A percentile compares a stretch with the other conserved stretches of the same genome.
These are phyloP conservation scores for Saksenaea vasiformis DNA, from an alignment of 371 early-diverging fungal species.

Conservation along the genomic window DNA sequence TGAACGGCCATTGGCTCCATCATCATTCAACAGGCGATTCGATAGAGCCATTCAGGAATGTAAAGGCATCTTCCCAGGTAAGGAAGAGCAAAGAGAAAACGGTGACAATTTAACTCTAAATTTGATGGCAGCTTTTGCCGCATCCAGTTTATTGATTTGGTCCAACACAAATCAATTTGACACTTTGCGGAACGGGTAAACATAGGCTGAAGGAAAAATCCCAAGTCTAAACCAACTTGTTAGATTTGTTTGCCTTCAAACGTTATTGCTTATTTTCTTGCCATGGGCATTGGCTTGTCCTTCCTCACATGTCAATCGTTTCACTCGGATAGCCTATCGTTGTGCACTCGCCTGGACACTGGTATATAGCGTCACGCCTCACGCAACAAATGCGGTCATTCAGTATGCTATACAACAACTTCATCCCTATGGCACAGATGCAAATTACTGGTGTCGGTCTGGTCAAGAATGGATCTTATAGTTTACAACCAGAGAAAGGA, in stretches of 20 bases:
- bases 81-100: background rate
- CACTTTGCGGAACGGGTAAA: constrained; percentile 20
- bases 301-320: background rate
- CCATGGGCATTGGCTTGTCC: constrained; percentile 12
- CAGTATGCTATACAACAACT: background rate
- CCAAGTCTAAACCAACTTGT: background rate
- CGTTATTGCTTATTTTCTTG: constrained; percentile 11
- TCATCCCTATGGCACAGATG: background rate
- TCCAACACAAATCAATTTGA: constrained; percentile 28
- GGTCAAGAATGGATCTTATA: background rate
- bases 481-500: no score
- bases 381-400: constrained; percentile 14
- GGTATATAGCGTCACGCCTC: constrained; percentile 24
- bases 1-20: background rate
- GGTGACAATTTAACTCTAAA: background rate
- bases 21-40: background rate
- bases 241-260: constrained; percentile 23
- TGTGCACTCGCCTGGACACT: constrained; percentile 22
- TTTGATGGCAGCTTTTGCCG: constrained; percentile 10
- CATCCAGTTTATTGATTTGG: constrained; percentile 19
- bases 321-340: constrained; percentile 16
- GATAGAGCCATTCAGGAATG: background rate
- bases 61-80: constrained; percentile 22
- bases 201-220: background rate
- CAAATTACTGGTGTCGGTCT: background rate